phyloP scores from a whole-genome alignment of 176 grass and related monocot species.

The Aegilops umbellulata region DNA sequence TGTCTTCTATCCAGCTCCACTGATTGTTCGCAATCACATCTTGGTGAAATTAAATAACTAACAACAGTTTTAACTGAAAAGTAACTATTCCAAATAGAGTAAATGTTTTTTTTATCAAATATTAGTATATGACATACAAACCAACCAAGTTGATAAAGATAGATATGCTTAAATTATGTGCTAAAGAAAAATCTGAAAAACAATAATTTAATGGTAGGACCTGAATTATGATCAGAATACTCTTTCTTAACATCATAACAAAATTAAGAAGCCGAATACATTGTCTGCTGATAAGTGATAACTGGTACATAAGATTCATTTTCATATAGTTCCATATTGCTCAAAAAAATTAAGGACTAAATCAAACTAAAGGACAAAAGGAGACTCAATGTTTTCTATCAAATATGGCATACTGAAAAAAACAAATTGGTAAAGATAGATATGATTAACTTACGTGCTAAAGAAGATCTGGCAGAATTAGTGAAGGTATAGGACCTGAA shows the following conservation, averaged over 20 bases:
- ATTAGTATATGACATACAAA: neutral
- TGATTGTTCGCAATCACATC: slow-evolving; percentile 29
- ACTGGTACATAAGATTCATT: no score
- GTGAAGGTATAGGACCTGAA: neutral
- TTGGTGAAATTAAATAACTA: neutral
- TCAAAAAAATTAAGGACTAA: no score
- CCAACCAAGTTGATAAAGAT: neutral
- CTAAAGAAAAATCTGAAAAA: slow-evolving; percentile 5
- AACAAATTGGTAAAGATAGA: neutral
- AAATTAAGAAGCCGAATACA: neutral
- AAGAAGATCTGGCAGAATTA: neutral
- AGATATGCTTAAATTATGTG: neutral
- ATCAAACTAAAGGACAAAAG: neutral
- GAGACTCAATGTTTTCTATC: neutral
- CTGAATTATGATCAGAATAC: neutral
- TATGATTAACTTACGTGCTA: neutral
- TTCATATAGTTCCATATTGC: no score
- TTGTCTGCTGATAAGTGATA: neutral
- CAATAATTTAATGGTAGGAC: neutral
- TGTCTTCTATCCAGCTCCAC: neutral
- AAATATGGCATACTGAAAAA: neutral
- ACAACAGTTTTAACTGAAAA: neutral
- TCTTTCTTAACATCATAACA: neutral
- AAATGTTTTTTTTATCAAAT: slow-evolving; percentile 3
- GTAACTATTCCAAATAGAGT: neutral